phyloP scores from a whole-genome alignment of 352 stramenopile genomes.

The Elongisporangium prolatum region DNA sequence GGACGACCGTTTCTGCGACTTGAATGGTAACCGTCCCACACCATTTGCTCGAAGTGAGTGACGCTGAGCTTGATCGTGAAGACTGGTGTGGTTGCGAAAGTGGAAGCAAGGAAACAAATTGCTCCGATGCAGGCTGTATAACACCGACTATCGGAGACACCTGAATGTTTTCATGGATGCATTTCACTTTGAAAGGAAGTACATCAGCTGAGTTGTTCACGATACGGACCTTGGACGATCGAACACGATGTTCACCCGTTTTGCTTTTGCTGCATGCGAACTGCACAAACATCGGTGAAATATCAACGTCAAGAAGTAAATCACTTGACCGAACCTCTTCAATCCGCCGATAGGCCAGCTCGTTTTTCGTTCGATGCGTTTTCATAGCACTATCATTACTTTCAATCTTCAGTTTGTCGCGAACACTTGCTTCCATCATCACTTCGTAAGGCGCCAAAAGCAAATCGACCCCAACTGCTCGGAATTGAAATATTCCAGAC shows the following conservation, averaged over 20 bases:
- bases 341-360: conserved; percentile 7
- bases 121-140: conserved; percentile 37
- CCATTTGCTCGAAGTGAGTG: conserved; percentile 33
- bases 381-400: conserved; percentile 21
- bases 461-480: conserved; percentile 57
- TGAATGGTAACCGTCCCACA: conserved; percentile 54
- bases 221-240: conserved; percentile 36
- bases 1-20: conserved; percentile 37
- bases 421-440: conserved; percentile 78
- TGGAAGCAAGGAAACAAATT: conserved; percentile 38
- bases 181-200: conserved; percentile 49
- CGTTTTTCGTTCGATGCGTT: conserved; percentile 23
- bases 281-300: conserved; percentile 55
- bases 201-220: conserved; percentile 48
- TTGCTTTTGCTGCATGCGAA: conserved; percentile 34
- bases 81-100: conserved; percentile 39
- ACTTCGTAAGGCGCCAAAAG: conserved; percentile 77
- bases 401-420: conserved; percentile 26
- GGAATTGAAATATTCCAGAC: conserved; percentile 84
- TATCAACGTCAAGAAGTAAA: conserved; percentile 40
- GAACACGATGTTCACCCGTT: conserved; percentile 13
- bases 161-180: conserved; percentile 49
- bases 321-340: conserved; percentile 44
- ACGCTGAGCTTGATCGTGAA: conserved; percentile 1
- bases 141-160: conserved; percentile 34